A percentile compares a stretch with the other conserved stretches of the same genome.
Evolutionary conservation across 176 grass and related monocot genomes (phyloP).

Genomic region (Zoysia japonica): DNA sequence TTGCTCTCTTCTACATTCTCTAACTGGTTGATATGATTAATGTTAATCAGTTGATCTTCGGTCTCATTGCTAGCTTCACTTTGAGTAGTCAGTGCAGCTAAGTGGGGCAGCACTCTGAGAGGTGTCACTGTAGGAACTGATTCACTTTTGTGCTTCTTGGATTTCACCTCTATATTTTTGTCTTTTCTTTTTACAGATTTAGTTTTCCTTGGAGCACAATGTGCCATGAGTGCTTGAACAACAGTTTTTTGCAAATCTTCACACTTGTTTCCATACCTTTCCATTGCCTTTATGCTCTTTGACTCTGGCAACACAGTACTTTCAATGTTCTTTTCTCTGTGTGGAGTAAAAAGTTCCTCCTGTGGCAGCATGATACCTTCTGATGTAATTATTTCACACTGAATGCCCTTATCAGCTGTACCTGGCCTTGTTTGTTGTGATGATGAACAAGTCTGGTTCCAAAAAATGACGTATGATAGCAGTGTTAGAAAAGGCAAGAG

Average conservation of each 20-base stretch:
- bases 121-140: conserved; percentile 5
- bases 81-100: conserved; percentile 47
- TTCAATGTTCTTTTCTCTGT: conserved; percentile 3
- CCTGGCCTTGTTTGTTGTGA: conserved; percentile 36
- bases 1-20: conserved; percentile 4
- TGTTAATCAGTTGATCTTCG: neutral
- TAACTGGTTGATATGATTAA: conserved; percentile 29
- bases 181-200: conserved; percentile 39
- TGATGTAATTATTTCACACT: conserved; percentile 53
- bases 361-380: conserved; percentile 35
- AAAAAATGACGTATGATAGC: conserved; percentile 33
- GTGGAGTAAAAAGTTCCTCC: conserved; percentile 28
- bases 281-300: conserved; percentile 25
- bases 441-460: conserved; percentile 30
- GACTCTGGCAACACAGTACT: neutral
- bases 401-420: conserved; percentile 56
- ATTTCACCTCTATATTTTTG: conserved; percentile 26
- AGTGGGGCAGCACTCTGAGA: conserved; percentile 37
- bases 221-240: conserved; percentile 6
- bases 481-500: neutral
- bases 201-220: conserved; percentile 17
- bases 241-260: conserved; percentile 22
- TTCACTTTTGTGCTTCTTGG: conserved; percentile 39
- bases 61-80: conserved; percentile 19
- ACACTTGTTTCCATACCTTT: conserved; percentile 21